Conservation (phyloP, 371 early-diverging fungal species). For the Circinella umbellata region DNA sequence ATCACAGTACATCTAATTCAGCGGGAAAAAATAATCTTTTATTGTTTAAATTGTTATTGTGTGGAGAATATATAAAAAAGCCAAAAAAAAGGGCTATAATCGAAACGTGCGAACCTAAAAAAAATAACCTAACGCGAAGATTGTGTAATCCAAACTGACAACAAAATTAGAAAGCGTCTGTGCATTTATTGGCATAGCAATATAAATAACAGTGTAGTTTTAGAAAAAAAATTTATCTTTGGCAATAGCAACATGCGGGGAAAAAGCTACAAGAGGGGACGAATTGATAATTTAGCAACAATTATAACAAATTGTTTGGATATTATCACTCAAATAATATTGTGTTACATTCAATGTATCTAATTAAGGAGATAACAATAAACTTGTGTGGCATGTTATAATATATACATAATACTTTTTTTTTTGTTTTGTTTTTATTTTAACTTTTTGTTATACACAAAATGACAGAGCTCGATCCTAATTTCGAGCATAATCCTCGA, state of each 20-base stretch:
- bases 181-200: neutral
- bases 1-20: too few relatives aligned
- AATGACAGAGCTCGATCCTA: constrained; percentile 11
- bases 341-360: constrained; percentile 14
- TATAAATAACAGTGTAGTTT: too few relatives aligned
- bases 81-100: too few relatives aligned
- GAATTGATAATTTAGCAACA: neutral
- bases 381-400: neutral
- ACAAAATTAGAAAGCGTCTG: neutral
- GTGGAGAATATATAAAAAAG: too few relatives aligned
- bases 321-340: neutral
- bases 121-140: too few relatives aligned
- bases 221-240: too few relatives aligned
- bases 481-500: constrained; percentile 20
- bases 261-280: neutral
- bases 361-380: constrained; percentile 12
- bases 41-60: too few relatives aligned
- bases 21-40: too few relatives aligned
- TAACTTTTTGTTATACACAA: neutral
- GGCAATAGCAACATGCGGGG: too few relatives aligned
- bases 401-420: too few relatives aligned
- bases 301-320: neutral
- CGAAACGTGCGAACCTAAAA: too few relatives aligned
- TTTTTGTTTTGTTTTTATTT: neutral
- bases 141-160: neutral